Evolutionary conservation across 2,329 filamentous ascomycete species (phyloP).

Genomic region (Claviceps sp.): DNA sequence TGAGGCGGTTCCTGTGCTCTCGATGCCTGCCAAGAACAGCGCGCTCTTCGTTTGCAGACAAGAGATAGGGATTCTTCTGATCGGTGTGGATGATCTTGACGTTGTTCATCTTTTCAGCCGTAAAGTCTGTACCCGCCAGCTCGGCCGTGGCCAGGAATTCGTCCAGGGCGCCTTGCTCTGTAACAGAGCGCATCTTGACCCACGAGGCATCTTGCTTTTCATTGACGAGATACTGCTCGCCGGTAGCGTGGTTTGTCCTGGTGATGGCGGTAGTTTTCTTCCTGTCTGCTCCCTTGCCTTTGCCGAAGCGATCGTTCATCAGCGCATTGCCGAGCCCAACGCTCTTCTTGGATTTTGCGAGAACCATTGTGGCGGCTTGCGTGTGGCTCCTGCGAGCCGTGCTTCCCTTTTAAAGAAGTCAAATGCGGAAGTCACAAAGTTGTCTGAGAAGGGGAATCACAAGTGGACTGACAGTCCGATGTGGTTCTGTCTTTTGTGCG

Average conservation of each 20-base stretch:
- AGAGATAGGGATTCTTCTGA: conserved; percentile 86
- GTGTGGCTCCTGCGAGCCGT: neutral
- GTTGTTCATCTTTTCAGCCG: conserved; percentile 96
- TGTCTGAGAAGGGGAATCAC: neutral
- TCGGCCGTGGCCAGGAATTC: conserved; percentile 94
- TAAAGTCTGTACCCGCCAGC: conserved; percentile 96
- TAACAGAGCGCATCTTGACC: conserved; percentile 99
- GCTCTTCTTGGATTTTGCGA: conserved; percentile 85
- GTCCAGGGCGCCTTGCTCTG: conserved; percentile 89
- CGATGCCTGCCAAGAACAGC: conserved; percentile 68
- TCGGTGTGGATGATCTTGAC: conserved; percentile 97
- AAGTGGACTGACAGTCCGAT: neutral
- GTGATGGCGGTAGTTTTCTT: conserved; percentile 50
- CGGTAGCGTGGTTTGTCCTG: conserved; percentile 65
- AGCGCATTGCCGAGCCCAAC: conserved; percentile 93
- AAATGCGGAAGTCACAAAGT: neutral
- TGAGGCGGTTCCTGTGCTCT: conserved; percentile 64
- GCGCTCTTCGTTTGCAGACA: conserved; percentile 75
- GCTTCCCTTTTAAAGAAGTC: neutral
- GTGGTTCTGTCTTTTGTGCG: neutral
- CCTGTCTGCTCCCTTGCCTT: conserved; percentile 73
- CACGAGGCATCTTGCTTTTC: conserved; percentile 81
- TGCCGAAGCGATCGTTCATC: conserved; percentile 98
- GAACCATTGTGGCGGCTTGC: conserved; percentile 32
- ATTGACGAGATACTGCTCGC: conserved; percentile 86